Conservation (phyloP, 2,329 filamentous ascomycete genomes). For the Amesomyces nigricolor region DNA sequence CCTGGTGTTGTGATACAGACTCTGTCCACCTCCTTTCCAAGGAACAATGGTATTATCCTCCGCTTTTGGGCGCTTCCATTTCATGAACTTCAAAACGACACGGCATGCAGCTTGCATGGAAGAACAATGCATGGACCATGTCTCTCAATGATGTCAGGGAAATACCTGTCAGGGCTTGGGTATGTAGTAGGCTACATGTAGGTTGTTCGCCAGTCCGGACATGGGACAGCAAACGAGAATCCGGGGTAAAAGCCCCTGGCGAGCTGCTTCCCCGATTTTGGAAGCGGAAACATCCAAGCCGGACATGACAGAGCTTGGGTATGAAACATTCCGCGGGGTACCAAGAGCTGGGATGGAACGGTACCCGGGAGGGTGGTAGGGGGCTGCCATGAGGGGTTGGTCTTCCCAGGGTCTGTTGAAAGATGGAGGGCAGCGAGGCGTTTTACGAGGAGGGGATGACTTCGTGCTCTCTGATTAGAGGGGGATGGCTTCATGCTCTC, state of each 20-base stretch:
- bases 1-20: not conserved
- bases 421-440: not conserved
- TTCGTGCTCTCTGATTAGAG: too few species aligned
- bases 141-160: too few species aligned
- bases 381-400: not conserved
- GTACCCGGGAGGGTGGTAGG: constrained; percentile 1
- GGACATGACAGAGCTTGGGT: not conserved
- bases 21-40: not conserved
- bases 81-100: too few species aligned
- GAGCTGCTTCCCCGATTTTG: not conserved
- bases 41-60: not conserved
- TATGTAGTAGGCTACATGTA: too few species aligned
- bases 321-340: constrained; percentile 10
- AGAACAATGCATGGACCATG: too few species aligned
- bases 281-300: constrained; percentile 17
- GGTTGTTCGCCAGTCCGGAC: not conserved
- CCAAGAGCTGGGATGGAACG: constrained; percentile 4
- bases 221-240: not conserved
- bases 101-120: too few species aligned
- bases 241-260: constrained; percentile 1
- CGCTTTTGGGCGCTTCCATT: not conserved
- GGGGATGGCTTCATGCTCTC: too few species aligned
- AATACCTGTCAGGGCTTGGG: not conserved
- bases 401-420: not conserved
- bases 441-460: too few species aligned